A percentile compares a stretch with the other conserved stretches of the same genome.
These are phyloP conservation scores for Eremochloa ophiuroides DNA, from an alignment of 176 grass and related monocot genomes.

Conservation along the genomic window DNA sequence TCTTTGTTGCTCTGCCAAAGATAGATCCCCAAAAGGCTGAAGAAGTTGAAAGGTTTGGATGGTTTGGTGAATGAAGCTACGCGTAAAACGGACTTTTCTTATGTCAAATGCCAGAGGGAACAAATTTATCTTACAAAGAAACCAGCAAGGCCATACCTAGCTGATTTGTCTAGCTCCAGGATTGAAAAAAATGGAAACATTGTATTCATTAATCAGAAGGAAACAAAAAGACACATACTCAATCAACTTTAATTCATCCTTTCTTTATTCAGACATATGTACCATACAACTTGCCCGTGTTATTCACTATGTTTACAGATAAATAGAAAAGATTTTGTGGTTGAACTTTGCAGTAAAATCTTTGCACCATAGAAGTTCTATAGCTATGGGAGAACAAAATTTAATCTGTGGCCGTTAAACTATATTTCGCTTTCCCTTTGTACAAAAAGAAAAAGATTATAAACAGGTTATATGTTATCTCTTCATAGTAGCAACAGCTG, in stretches of 20 bases:
- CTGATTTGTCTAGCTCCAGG: constrained; percentile 11
- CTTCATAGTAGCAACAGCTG: neutral
- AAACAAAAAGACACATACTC: neutral
- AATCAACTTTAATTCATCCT: constrained; percentile 18
- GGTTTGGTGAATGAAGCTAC: neutral
- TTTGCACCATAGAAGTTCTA: neutral
- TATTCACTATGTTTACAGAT: constrained; percentile 34
- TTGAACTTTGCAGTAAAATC: neutral
- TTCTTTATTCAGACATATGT: constrained; percentile 23
- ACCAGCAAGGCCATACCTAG: neutral
- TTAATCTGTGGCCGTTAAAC: neutral
- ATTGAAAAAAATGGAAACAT: neutral
- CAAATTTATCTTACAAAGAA: neutral
- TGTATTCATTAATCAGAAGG: constrained; percentile 13
- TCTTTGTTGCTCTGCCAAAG: constrained; percentile 20
- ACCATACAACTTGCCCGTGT: constrained; percentile 30
- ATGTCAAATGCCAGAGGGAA: constrained; percentile 2
- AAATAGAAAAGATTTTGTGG: constrained; percentile 14
- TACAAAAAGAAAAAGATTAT: neutral
- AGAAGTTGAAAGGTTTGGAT: constrained; percentile 10
- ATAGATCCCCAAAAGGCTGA: neutral
- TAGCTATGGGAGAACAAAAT: neutral
- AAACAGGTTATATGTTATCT: constrained; percentile 10
- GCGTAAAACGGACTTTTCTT: neutral
- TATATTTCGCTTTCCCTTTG: constrained; percentile 12